These are phyloP conservation scores for Backusella tuberculispora DNA, from an alignment of 192 early-diverging fungal genomes.

Conservation along the genomic window DNA sequence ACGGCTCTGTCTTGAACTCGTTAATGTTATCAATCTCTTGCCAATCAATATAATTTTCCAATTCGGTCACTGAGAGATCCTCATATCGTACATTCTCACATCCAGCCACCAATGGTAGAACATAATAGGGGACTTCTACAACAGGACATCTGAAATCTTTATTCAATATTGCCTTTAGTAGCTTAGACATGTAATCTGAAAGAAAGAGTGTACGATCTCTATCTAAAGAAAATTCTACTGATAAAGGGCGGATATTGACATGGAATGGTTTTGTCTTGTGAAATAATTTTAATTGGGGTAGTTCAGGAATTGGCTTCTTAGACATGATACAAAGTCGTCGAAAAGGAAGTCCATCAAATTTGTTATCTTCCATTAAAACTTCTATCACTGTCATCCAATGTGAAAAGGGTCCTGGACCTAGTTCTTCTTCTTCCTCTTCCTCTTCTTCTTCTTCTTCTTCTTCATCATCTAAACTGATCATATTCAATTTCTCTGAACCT, in stretches of 20 bases:
- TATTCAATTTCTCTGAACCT: neutral
- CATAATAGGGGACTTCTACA: constrained; percentile 54
- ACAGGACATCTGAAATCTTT: constrained; percentile 53
- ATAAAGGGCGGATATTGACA: constrained; percentile 29
- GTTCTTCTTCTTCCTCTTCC: constrained; percentile 20
- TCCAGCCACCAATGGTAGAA: constrained; percentile 52
- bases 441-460: neutral
- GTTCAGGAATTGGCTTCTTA: constrained; percentile 40
- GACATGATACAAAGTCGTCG: constrained; percentile 53
- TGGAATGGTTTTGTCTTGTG: constrained; percentile 29
- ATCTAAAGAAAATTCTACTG: constrained; percentile 29
- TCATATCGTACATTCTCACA: constrained; percentile 38
- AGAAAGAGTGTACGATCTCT: constrained; percentile 46
- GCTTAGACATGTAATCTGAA: constrained; percentile 55
- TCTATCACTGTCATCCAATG: constrained; percentile 44
- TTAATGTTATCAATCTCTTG: constrained; percentile 41
- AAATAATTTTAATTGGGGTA: constrained; percentile 42
- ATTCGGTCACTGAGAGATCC: constrained; percentile 30
- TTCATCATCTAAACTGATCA: neutral
- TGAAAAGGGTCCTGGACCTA: constrained; percentile 24
- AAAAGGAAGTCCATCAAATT: constrained; percentile 36
- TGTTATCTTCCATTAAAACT: constrained; percentile 29
- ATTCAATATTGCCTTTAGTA: constrained; percentile 51
- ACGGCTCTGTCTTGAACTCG: neutral
- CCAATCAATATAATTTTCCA: constrained; percentile 47